Percentiles rank a stretch among this genome's conserved stretches.
Conservation (phyloP, 345 rosid genomes). For the Eucalyptus curtisii region DNA sequence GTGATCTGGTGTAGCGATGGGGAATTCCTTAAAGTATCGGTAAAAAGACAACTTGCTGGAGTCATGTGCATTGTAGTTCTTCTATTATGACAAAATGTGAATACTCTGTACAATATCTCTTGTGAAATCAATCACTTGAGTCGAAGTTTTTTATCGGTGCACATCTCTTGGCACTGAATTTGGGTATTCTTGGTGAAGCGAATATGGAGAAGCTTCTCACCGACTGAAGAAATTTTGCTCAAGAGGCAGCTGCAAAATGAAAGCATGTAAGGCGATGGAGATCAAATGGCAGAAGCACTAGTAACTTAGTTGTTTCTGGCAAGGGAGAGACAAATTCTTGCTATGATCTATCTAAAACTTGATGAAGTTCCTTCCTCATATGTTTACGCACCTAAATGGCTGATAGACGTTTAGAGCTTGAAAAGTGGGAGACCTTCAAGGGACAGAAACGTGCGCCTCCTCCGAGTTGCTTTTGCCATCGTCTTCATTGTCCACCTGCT, state of each 20-base stretch:
- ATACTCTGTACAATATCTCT: not conserved
- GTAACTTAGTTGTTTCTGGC: not conserved
- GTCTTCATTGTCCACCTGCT: slow-evolving; percentile 1
- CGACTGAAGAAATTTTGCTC: not conserved
- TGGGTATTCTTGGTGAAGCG: not conserved
- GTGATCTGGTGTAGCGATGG: not conserved
- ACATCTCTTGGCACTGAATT: not conserved
- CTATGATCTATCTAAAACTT: not conserved
- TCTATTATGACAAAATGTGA: not conserved
- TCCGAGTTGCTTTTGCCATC: not conserved
- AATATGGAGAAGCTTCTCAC: not conserved
- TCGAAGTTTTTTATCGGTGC: not conserved
- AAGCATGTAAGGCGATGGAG: not conserved
- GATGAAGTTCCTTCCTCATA: not conserved
- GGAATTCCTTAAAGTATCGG: not conserved
- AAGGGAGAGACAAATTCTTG: not conserved
- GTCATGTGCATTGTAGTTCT: not conserved
- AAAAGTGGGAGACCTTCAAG: not conserved
- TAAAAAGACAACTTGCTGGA: not conserved
- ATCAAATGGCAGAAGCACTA: not conserved
- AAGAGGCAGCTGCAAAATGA: not conserved
- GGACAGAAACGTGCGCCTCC: not conserved
- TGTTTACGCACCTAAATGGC: not conserved
- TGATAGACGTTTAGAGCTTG: not conserved
- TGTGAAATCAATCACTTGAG: not conserved